Evolutionary conservation across 2,329 filamentous ascomycete species (phyloP).

Genomic region (Aspergillus sojae): DNA sequence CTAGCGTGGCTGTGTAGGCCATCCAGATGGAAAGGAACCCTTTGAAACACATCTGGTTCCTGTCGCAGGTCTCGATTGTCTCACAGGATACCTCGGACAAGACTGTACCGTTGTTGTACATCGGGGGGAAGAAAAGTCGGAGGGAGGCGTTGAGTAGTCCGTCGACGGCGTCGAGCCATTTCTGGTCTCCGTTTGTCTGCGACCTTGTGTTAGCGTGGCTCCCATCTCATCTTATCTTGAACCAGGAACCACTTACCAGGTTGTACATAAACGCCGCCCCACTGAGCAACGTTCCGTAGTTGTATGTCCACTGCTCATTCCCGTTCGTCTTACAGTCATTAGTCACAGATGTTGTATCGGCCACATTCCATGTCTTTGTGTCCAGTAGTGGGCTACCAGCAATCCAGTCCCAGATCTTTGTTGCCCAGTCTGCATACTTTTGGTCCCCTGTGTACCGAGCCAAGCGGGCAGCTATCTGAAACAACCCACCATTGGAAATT

Average conservation of each 20-base stretch:
- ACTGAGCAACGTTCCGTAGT: slow-evolving; percentile 54
- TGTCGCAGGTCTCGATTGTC: slow-evolving; percentile 53
- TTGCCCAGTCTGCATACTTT: slow-evolving; percentile 60
- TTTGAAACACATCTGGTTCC: slow-evolving; percentile 65
- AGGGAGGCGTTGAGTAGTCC: slow-evolving; percentile 60
- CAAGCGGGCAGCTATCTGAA: slow-evolving; percentile 18
- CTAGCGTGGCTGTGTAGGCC: slow-evolving; percentile 57
- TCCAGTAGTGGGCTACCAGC: slow-evolving; percentile 46
- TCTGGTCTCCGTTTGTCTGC: slow-evolving; percentile 32
- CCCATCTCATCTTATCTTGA: not conserved
- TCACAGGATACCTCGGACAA: slow-evolving; percentile 64
- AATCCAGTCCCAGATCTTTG: slow-evolving; percentile 61
- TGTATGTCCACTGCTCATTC: slow-evolving; percentile 57
- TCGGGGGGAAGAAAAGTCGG: slow-evolving; percentile 53
- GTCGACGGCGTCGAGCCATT: slow-evolving; percentile 55
- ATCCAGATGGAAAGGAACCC: slow-evolving; percentile 62
- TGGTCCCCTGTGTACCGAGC: slow-evolving; percentile 19
- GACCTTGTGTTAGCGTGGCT: not conserved
- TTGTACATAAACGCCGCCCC: slow-evolving; percentile 60
- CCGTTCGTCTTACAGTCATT: slow-evolving; percentile 53
- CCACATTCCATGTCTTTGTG: slow-evolving; percentile 48
- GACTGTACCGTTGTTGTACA: slow-evolving; percentile 39
- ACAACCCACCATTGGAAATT: slow-evolving; percentile 19
- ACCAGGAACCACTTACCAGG: slow-evolving; percentile 34
- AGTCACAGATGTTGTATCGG: slow-evolving; percentile 54